Evolutionary conservation across 1,139 yeast genomes (phyloP), one percentile per base, ranked within the genome.

Genomic region (Suhomyces choctaworum): DNA sequence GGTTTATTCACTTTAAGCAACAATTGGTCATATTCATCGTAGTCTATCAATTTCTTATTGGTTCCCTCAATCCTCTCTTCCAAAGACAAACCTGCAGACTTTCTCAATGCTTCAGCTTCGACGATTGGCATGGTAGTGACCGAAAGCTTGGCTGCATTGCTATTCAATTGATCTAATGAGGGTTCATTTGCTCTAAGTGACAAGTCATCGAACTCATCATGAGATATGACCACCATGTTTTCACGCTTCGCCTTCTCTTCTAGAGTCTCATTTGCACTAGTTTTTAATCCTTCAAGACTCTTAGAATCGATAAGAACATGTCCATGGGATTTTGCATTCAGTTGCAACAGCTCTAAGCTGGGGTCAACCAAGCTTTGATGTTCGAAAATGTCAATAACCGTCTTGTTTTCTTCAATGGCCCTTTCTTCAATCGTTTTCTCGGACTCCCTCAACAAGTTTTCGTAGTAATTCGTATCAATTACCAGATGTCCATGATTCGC

Each of bases 1-100:
- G 74, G 73, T 45, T 64, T 63, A 35, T 64, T 63, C 5, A 69
- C 70, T 29, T 49, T 54, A 9, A 65, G 39, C 16, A 66, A 48
- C 39, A 69, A 51, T 10, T 55, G 56, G 32, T 66, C 66, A 37
- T 64, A 64, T 23, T 62, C 69, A 7, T 46, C 46, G 16, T 26
- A 35, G 16, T 48, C 38, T 3, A 65, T 32, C 6, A 64, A 30
- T 40, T 52, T 56, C 44, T 49, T 48, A 15, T 54, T 52, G 1
- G 55, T 46, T n/a, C 54, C 60, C 30, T 48, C 46, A 7, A 62
- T 45, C 36, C 47, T 58, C 4, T 51, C 56, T 31, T 64, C 64
- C 16, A 58, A 37, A 1, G 61, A 26, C 7, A 34, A 30, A 12
- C 32, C 29, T 7, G 48, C 49, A 17, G 23, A 37, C 10, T 22